Evolutionary conservation across 2,329 filamentous ascomycete species (phyloP).

Genomic region (Aspergillus sp.): DNA sequence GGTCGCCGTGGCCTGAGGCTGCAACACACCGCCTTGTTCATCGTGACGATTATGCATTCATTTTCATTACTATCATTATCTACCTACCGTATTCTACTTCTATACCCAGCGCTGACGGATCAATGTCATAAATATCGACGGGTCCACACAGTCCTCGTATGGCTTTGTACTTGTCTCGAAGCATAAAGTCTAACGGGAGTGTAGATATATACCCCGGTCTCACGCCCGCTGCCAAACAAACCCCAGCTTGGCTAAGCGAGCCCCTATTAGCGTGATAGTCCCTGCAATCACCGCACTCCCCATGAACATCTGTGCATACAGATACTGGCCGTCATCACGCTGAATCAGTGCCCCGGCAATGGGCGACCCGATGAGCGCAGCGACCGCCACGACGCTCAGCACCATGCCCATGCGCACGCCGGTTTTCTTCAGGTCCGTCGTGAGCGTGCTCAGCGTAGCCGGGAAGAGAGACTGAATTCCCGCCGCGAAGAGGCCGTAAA

Average conservation of each 20-base stretch:
- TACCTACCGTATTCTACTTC: not conserved
- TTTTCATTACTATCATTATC: not conserved
- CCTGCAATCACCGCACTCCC: constrained; percentile 46
- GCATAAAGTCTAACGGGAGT: not conserved
- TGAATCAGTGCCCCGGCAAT: constrained; percentile 54
- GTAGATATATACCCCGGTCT: constrained; percentile 1
- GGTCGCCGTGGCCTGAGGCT: not conserved
- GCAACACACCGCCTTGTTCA: not conserved
- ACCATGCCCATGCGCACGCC: constrained; percentile 59
- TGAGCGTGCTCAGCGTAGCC: constrained; percentile 56
- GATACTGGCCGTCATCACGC: constrained; percentile 43
- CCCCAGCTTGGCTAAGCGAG: constrained; percentile 40
- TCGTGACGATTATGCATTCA: not conserved
- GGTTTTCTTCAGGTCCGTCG: constrained; percentile 51
- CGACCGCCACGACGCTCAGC: constrained; percentile 53
- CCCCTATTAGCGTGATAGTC: constrained; percentile 38
- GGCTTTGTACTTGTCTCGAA: not conserved
- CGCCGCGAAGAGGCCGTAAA: constrained; percentile 64
- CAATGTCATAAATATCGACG: no score
- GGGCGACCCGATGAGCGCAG: constrained; percentile 53
- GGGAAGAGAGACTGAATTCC: constrained; percentile 67
- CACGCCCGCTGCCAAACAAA: constrained; percentile 34
- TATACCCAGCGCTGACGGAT: not conserved
- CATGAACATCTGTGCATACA: constrained; percentile 53
- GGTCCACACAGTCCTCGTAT: not conserved